Percentiles rank a stretch among this genome's conserved stretches.
Conservation (phyloP, 139 green algal genomes). For the Chlorella sp. region DNA sequence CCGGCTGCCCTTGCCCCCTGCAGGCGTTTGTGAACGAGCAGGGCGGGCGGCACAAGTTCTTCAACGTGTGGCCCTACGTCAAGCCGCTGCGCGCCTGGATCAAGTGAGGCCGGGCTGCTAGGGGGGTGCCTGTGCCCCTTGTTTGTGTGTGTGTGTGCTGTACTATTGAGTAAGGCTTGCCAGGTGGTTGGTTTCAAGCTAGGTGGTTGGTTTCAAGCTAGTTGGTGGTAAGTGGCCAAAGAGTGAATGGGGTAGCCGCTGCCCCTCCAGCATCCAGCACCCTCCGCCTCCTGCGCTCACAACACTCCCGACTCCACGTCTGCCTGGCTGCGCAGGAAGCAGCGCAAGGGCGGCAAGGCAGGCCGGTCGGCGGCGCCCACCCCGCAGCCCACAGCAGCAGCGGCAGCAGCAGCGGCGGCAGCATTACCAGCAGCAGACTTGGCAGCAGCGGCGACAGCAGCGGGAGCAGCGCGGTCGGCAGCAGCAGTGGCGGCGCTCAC, state of each 20-base stretch:
- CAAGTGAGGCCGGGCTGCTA: constrained; percentile 4
- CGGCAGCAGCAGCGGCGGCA: neutral
- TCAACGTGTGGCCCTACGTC: constrained; percentile 78
- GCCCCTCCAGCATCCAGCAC: neutral
- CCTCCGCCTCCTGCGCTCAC: no score
- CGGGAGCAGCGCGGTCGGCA: neutral
- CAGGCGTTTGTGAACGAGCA: constrained; percentile 71
- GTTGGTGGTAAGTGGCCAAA: no score
- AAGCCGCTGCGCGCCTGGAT: constrained; percentile 69
- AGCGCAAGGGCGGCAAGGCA: neutral
- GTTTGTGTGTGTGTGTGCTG: neutral
- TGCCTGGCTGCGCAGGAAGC: constrained; percentile 2
- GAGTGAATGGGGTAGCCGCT: no score
- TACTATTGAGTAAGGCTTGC: neutral
- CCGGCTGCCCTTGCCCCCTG: no score
- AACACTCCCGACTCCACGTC: no score
- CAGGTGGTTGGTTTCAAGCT: neutral
- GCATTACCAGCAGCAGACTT: neutral
- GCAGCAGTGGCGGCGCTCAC: neutral
- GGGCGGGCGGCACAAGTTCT: constrained; percentile 81
- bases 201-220: no score
- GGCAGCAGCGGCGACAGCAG: neutral
- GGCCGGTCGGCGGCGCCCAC: neutral
- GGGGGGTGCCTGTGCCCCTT: neutral
- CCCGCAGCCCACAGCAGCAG: neutral